Percentiles rank a stretch among this genome's conserved stretches.
These are phyloP conservation scores for Fusarium keratoplasticum DNA, from an alignment of 2,329 filamentous ascomycete genomes.

Conservation along the genomic window DNA sequence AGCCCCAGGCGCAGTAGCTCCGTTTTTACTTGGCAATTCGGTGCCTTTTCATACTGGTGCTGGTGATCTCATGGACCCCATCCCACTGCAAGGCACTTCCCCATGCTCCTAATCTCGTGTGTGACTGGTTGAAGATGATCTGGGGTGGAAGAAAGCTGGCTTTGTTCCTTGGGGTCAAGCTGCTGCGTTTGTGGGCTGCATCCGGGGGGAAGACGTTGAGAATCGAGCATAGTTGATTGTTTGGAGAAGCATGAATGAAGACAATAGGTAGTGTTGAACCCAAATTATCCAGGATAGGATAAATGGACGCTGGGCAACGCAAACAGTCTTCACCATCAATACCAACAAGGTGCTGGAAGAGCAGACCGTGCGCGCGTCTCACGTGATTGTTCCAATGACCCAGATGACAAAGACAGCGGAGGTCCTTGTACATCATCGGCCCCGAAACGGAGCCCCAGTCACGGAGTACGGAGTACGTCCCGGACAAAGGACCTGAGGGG, in stretches of 20 bases:
- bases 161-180: slow-evolving; percentile 2
- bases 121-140: slow-evolving; percentile 27
- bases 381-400: slow-evolving; percentile 23
- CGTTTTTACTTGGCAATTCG: slow-evolving; percentile 16
- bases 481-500: slow-evolving; percentile 20
- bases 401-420: slow-evolving; percentile 27
- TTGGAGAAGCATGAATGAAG: neutral
- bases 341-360: neutral
- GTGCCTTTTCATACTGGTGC: slow-evolving; percentile 10
- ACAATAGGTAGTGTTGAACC: neutral
- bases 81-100: slow-evolving; percentile 21
- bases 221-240: neutral
- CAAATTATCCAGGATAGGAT: neutral
- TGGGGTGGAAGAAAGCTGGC: slow-evolving; percentile 16
- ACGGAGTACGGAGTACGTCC: slow-evolving; percentile 38
- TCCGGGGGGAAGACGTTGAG: neutral
- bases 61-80: slow-evolving; percentile 33
- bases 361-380: too few relatives aligned
- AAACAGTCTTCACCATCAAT: neutral
- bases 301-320: neutral
- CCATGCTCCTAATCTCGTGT: slow-evolving; percentile 29
- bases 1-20: slow-evolving; percentile 14
- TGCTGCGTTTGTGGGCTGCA: neutral
- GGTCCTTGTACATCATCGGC: slow-evolving; percentile 32
- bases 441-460: slow-evolving; percentile 23